phyloP scores from a whole-genome alignment of 306 rosid genomes.

The Quercus dentata region DNA sequence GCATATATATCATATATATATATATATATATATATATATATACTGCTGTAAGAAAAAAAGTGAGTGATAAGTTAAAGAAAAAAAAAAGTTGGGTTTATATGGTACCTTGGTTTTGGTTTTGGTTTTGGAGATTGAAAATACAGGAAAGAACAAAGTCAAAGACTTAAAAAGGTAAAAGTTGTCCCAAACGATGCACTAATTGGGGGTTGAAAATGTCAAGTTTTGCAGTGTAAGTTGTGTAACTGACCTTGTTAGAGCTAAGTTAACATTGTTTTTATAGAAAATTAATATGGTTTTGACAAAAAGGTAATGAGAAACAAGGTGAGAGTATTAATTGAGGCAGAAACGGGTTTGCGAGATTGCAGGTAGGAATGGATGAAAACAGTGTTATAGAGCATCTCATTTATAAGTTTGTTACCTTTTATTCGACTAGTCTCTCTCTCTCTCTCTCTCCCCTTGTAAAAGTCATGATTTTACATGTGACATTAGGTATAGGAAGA shows the following conservation, averaged over 20 bases:
- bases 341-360: neutral
- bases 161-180: neutral
- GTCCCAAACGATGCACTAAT: neutral
- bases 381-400: neutral
- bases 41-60: neutral
- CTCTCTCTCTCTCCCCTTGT: neutral
- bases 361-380: neutral
- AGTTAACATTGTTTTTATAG: neutral
- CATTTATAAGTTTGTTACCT: constrained; percentile 6
- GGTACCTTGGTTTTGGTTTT: neutral
- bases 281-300: neutral
- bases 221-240: neutral
- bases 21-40: neutral
- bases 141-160: neutral
- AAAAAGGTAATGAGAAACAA: neutral
- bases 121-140: neutral
- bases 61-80: neutral
- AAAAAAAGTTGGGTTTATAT: neutral
- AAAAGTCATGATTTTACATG: neutral
- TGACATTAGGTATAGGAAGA: neutral
- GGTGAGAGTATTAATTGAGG: neutral
- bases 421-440: neutral
- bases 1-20: neutral
- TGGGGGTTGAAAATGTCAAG: neutral
- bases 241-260: neutral